Base-by-base conservation (phyloP, 2,329 filamentous ascomycete genomes). In the Epichloe elymi region DNA sequence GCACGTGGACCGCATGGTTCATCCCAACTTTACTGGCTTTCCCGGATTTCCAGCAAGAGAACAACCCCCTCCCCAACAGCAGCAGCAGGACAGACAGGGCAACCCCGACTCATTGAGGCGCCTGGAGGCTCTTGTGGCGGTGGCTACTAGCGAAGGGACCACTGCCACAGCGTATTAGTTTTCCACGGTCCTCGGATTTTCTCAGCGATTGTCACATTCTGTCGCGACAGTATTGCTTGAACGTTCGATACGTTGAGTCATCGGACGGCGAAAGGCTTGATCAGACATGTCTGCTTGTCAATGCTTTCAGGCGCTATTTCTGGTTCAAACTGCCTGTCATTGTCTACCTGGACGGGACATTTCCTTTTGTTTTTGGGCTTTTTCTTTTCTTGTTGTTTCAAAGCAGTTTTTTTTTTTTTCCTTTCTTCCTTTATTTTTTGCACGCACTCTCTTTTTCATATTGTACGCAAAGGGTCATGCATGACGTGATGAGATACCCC, bases 1-100 rank as follows among this genome's bases (percentile, higher is more conserved):
- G 2, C 73, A 74, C 44, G 74, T 79, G 3, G 76, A 79, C 40
- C 72, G 76, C 15, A 78, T 80, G 63, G 69, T 78, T 4, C 77
- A 80, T 51, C 78, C 78, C 3, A 80, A 80, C 56, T 68, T 79
- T 42, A 72, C 59, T 35, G 70, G 68, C 3, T 79, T 79, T 53
- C 64, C 70, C 23, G 74, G 74, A 0, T 78, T 79, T 43, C 76
- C 75, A 0, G 60, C 63, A 5, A 59, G 63, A 40, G 67, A 69
- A 44, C 55, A 59, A 7, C 54, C 19, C 14, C 26, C 14, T 11
- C 15, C 45, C 12, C 35, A 37, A 14, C 4, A 17, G 15, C 61
- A 61, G 20, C 62, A 60, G 20, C 60, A 61, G 41, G 65, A 65
- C 5, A 60, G 62, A 3, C 53, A 61, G 5, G 54, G 56, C 15